Percentiles rank a stretch among this genome's conserved stretches.
These are phyloP conservation scores for Fragaria iinumae DNA, from an alignment of 306 rosid genomes.

Conservation along the genomic window DNA sequence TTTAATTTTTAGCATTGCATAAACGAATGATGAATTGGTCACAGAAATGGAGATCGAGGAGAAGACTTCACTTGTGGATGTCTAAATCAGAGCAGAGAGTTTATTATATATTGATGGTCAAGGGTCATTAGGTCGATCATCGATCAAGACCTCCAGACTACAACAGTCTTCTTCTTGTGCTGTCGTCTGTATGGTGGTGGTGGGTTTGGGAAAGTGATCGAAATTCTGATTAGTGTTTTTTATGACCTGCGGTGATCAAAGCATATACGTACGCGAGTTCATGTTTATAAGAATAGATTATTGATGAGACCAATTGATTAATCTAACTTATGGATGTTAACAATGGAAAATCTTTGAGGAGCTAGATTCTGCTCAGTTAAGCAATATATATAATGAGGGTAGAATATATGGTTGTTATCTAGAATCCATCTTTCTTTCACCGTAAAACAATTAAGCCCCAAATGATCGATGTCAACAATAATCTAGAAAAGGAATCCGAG, in stretches of 20 bases:
- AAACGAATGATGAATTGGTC: conserved; percentile 2
- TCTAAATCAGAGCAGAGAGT: conserved; percentile 2
- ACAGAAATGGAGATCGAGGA: not conserved
- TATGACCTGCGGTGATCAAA: conserved; percentile 11
- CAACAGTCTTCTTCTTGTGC: not conserved
- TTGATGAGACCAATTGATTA: not conserved
- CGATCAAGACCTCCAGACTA: conserved; percentile 18
- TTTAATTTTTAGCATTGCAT: not conserved
- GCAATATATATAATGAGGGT: conserved; percentile 7
- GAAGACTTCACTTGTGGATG: conserved; percentile 12
- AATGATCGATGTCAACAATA: conserved; percentile 37
- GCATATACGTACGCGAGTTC: conserved; percentile 3
- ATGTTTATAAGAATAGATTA: conserved; percentile 4
- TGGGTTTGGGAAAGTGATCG: conserved; percentile 5
- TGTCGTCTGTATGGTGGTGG: not conserved
- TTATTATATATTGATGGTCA: conserved; percentile 25
- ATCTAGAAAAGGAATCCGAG: conserved; percentile 34
- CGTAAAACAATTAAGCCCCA: not conserved
- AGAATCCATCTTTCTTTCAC: conserved; percentile 4
- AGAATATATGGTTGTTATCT: conserved; percentile 30
- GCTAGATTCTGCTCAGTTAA: conserved; percentile 18
- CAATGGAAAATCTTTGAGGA: conserved; percentile 29
- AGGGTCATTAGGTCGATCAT: conserved; percentile 35
- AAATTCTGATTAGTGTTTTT: not conserved
- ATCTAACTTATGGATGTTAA: not conserved